Evolutionary conservation across 352 stramenopile genomes (phyloP), one percentile per base, ranked within the genome.

Genomic region (Phytophthora boehmeriae): DNA sequence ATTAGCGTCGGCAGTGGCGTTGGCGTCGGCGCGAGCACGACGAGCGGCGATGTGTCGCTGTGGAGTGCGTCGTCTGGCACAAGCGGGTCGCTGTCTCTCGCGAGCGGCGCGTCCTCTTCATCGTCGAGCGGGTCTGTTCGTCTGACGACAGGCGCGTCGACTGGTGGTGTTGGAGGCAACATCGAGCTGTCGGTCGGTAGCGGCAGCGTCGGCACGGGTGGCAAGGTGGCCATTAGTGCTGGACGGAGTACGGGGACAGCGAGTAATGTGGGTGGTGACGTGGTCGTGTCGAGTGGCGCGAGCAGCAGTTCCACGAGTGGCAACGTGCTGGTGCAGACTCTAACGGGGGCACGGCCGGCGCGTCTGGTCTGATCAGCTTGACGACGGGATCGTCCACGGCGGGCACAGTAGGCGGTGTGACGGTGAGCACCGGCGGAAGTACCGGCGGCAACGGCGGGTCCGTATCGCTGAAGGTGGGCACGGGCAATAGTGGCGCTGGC

Each of bases 121-220:
- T 46, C 32, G 22, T 55, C 48, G 23, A 55, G 48, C 35, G 48
- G 48, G 19, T 55, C 48, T 46, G 20, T 55, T 45, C 34, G 32
- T 55, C 34, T 43, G 50, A 46, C 23, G 28, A 63, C 63, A 8
- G 63, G 63, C 20, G 38, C 48, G 6, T 52, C 49, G 23, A 39
- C 47, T 11, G 38, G 32, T 19, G 54, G 59, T n/a, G 19, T 9
- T 5, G 59, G 49, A 32, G 59, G 59, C 30, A 28, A 23, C 28
- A 70, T 76, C 48, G 44, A 28, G 20, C 23, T 76, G 50, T 59
- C 54, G n/a, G 64, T 73, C 5, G 68, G 68, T 47, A 49, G 22
- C 43, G 68, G 68, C 35, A 49, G 35, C 23, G 61, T 57, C 4
- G 30, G 16, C 34, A 30, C 28, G 6, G 46, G 46, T 19, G 46